Evolutionary conservation across 352 stramenopile genomes (phyloP).

Genomic region (Globisporangium orthogonon): DNA sequence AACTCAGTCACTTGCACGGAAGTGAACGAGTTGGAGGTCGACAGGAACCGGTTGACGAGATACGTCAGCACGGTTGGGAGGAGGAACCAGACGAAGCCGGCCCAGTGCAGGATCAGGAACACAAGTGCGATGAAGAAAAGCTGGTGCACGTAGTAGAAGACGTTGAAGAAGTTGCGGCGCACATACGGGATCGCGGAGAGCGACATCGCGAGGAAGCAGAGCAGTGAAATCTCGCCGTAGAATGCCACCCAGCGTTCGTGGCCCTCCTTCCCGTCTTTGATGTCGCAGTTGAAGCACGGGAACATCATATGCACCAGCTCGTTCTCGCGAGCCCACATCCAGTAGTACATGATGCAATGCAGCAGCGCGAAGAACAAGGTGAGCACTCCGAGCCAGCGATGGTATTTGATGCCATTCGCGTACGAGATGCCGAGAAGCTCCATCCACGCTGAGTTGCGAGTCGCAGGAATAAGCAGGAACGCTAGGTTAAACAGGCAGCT

Average conservation of each 20-base stretch:
- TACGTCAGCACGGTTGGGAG: conserved; percentile 28
- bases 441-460: conserved; percentile 28
- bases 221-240: conserved; percentile 16
- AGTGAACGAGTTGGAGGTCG: conserved; percentile 13
- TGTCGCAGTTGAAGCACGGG: conserved; percentile 26
- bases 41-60: conserved; percentile 11
- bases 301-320: conserved; percentile 7
- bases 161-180: conserved; percentile 20
- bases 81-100: conserved; percentile 23
- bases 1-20: conserved; percentile 22
- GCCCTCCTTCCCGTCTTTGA: conserved; percentile 5
- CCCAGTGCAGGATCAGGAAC: conserved; percentile 20
- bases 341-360: conserved; percentile 20
- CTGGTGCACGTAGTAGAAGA: conserved; percentile 25
- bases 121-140: conserved; percentile 17
- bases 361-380: conserved; percentile 18
- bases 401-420: conserved; percentile 31
- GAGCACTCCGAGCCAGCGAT: conserved; percentile 25
- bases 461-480: conserved; percentile 28
- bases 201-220: conserved; percentile 19
- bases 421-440: conserved; percentile 33
- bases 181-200: conserved; percentile 22
- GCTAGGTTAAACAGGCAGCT: conserved; percentile 28
- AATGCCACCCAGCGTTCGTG: conserved; percentile 16
- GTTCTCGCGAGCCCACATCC: conserved; percentile 12